Base-by-base conservation (phyloP, 2,329 filamentous ascomycete species). In the Aspergillus clavatus region DNA sequence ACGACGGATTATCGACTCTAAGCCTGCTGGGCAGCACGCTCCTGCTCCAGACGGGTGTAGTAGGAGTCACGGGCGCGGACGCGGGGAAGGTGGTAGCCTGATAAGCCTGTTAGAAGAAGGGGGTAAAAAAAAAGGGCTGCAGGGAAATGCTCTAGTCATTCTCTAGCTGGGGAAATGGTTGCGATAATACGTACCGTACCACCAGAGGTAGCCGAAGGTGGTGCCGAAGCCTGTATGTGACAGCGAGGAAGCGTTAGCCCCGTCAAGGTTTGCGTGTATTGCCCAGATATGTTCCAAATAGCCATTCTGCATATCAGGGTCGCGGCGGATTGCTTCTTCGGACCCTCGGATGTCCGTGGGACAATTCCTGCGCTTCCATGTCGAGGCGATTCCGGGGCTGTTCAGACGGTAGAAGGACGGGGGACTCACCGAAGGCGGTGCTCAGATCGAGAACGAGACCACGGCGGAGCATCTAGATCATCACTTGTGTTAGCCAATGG, bases 361-460 rank as follows among this genome's bases (percentile, higher is more conserved):
- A 35, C 8, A 35, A 7, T 31, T 18, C 10, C 10, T 35, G 31
- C 31, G 16, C 31, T 21, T 35, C 31, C 31, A 11, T 35, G 31
- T 18, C 2, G 2, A 18, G 0, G 33, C 19, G 7, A 37, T 12
- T 38, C 33, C 18, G 28, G 33, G 12, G 41, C n/a, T 41, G 18
- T 28, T 26, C 33, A 24, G 21, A 24, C 38, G 26, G 38, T 42
- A 35, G 45, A 38, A 23, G 39, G 14, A 46, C 36, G 40, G 23
- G 23, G 42, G 43, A 74, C 80, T 68, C 73, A 83, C 82, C 82
- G 61, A 82, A 71, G 55, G 80, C 79, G 63, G 83, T 79, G 61
- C 78, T 80, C 60, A 86, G 72, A 69, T 86, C 81, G 58, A 85
- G 74, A 58, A 86, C 81, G 48, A 85, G 72, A 63, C 74, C 75